These are phyloP conservation scores for Saraca asoca DNA, from an alignment of 331 rosid genomes.

Conservation along the genomic window DNA sequence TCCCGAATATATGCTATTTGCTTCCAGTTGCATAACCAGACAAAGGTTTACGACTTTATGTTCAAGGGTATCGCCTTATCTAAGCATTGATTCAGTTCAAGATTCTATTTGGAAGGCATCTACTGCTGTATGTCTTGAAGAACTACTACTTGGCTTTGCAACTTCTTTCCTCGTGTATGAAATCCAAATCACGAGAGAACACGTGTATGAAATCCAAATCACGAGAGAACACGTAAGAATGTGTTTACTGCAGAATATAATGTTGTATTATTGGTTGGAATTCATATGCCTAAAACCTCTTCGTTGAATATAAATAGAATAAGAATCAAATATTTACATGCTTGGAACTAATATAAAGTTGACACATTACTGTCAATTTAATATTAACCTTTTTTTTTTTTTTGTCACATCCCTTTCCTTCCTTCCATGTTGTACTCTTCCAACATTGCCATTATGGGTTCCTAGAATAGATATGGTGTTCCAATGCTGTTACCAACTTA, in stretches of 20 bases:
- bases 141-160: constrained; percentile 52
- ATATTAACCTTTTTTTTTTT: constrained; percentile 74
- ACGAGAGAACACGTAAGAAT: background rate
- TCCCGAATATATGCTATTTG: constrained; percentile 61
- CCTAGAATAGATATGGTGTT: constrained; percentile 39
- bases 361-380: constrained; percentile 8
- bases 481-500: too few species aligned
- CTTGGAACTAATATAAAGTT: constrained; percentile 19
- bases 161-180: constrained; percentile 68
- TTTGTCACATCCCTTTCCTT: constrained; percentile 79
- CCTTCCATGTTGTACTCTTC: constrained; percentile 70
- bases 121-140: constrained; percentile 62
- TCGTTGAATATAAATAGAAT: constrained; percentile 17
- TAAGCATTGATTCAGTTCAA: constrained; percentile 45
- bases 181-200: too few species aligned
- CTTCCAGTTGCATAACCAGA: constrained; percentile 54
- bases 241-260: constrained; percentile 4
- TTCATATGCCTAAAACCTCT: too few species aligned
- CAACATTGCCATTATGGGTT: constrained; percentile 77
- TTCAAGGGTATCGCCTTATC: constrained; percentile 47
- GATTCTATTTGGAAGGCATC: constrained; percentile 63
- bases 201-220: constrained; percentile 43
- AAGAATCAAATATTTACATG: background rate
- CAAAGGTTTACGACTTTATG: constrained; percentile 52
- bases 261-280: too few species aligned